Base-by-base conservation (phyloP, 2,329 filamentous ascomycete species). In the Mariannaea elegans region DNA sequence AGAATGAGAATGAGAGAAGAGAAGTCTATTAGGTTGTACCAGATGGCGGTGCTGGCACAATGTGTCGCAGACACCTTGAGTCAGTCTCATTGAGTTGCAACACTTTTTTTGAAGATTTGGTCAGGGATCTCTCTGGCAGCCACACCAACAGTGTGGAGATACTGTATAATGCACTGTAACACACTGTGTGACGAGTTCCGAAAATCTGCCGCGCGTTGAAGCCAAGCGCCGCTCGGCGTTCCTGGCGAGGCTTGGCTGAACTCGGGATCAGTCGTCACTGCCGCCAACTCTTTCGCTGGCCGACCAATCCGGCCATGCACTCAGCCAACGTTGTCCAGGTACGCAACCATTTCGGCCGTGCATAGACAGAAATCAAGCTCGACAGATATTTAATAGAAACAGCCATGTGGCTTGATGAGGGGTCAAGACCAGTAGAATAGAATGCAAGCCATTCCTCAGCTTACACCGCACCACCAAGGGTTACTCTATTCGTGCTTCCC, bases 361-460 rank as follows among this genome's bases (percentile, higher is more conserved):
- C 39, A 44, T 13, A 44, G 13, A 24, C 19, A 18, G 39, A 18
- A 44, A 23, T 4, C 9, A 9, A 31, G 27, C n/a, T n/a, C n/a
- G 27, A 10, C 10, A 24, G 23, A 18, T 36, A n/a, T 23, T 23
- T 12, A 18, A 23, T 49, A 45, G 51, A 23, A n/a, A 57, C 42
- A 27, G 42, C 29, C 49, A 47, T 53, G 48, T 36, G 56, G 55
- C 55, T n/a, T 58, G 56, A 42, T 23, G 19, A n/a, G 47, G 21
- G 12, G n/a, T n/a, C n/a, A n/a, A n/a, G n/a, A n/a, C n/a, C n/a
- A n/a, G n/a, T n/a, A n/a, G n/a, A n/a, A n/a, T n/a, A n/a, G n/a
- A n/a, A n/a, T n/a, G n/a, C n/a, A n/a, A n/a, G n/a, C n/a, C n/a
- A n/a, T n/a, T n/a, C n/a, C n/a, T n/a, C n/a, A n/a, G n/a, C n/a